Conservation (phyloP, 1,284 basidiomycete species). For the Fomitopsis pinicola region DNA sequence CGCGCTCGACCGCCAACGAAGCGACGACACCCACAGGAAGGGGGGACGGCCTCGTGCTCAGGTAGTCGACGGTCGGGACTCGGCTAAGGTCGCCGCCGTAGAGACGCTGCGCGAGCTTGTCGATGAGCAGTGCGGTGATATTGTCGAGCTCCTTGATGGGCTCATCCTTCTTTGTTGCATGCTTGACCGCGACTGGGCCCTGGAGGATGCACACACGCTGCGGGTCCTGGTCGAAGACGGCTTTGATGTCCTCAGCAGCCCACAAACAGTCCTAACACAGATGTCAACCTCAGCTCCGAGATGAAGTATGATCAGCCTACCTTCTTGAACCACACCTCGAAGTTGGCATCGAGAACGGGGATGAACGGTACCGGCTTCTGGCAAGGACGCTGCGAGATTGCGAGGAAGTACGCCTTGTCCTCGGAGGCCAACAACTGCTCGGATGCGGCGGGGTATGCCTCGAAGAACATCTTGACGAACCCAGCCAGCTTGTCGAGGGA, state of each 20-base stretch:
- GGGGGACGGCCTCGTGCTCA: constrained; percentile 53
- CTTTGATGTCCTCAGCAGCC: constrained; percentile 98
- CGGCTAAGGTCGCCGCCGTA: constrained; percentile 79
- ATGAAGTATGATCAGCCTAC: constrained; percentile 36
- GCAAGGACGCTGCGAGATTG: constrained; percentile 89
- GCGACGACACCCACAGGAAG: constrained; percentile 30
- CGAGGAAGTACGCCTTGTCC: constrained; percentile 94
- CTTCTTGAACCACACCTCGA: constrained; percentile 99
- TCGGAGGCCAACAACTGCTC: constrained; percentile 91
- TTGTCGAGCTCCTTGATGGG: constrained; percentile 91
- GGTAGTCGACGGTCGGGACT: constrained; percentile 86
- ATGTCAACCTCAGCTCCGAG: constrained; percentile 14
- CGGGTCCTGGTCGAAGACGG: constrained; percentile 96
- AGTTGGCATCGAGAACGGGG: constrained; percentile 89
- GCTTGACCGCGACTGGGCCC: constrained; percentile 92
- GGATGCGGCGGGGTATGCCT: constrained; percentile 77
- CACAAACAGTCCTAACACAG: constrained; percentile 84
- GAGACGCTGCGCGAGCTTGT: constrained; percentile 77
- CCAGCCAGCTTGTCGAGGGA: constrained; percentile 79
- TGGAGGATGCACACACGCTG: constrained; percentile 98
- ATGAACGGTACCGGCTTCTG: constrained; percentile 99
- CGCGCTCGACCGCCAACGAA: constrained; percentile 41
- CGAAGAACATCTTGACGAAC: constrained; percentile 84
- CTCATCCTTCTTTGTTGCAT: constrained; percentile 86
- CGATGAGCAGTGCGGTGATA: constrained; percentile 76